Base-by-base conservation (phyloP, 208 protist species). In the Vickermania ingenoplastis region DNA sequence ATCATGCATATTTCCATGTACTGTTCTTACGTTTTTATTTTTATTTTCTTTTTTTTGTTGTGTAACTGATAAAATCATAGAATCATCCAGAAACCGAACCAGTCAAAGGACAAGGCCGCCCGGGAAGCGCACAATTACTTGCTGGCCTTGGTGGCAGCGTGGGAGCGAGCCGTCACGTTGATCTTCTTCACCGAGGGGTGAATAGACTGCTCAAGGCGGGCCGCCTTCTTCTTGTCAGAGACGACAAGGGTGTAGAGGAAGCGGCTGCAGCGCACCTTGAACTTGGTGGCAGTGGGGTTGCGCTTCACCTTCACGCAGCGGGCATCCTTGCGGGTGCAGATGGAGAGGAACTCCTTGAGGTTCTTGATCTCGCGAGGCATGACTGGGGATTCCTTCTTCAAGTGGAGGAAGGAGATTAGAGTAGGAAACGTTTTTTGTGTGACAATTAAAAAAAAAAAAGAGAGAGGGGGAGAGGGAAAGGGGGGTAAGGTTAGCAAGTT, bases 161-260 rank as follows among this genome's bases (percentile, higher is more conserved):
- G 87, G 1, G 69, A 79, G 68, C 83, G 83, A 22, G 83, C 76
- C 27, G 81, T 86, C 60, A 96, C 81, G 60, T 74, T 79, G 63
- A 93, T 83, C 83, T 94, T 91, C 81, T 91, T 91, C 61, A 96
- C 85, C 2, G 74, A 75, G 21, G 85, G 82, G 70, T 92, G 90
- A 57, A 96, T 96, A 52, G 84, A 92, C 61, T 73, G 71, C 85
- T 94, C 81, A 67, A 96, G 93, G 75, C 94, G 94, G 48, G 91
- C 78, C 3, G 90, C 87, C 77, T 92, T 94, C 76, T 92, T 89
- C 81, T 90, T 90, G 75, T 96, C 90, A 54, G 77, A 61, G 31
- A 96, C 72, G 62, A 96, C 87, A 24, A 94, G 73, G 23, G 90
- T 96, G 86, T 96, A 96, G 53, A 96, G 83, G 79, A 86, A 96